These are phyloP conservation scores for Candida piceae DNA, from an alignment of 805 yeast genomes.

Conservation along the genomic window DNA sequence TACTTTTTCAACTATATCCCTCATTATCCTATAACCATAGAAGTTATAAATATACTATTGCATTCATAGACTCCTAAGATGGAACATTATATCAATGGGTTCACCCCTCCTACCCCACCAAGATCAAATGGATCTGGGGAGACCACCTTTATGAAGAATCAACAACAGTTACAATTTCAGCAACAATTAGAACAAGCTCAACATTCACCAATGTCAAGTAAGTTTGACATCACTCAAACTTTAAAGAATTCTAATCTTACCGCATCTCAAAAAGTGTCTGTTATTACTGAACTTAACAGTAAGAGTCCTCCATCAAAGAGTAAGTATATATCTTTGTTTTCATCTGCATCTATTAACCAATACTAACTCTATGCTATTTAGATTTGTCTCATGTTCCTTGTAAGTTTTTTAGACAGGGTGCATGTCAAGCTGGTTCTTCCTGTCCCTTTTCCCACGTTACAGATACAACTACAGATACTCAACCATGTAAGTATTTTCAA, in stretches of 20 bases:
- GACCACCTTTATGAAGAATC: background rate
- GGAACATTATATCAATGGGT: conserved; percentile 4
- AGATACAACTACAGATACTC: conserved; percentile 47
- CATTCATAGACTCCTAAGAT: too few species aligned
- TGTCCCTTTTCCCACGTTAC: conserved; percentile 88
- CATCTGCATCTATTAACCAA: background rate
- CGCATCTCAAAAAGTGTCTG: conserved; percentile 18
- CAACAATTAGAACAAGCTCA: background rate
- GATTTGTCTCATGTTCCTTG: conserved; percentile 94
- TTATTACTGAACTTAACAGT: conserved; percentile 17
- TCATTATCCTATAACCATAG: too few species aligned
- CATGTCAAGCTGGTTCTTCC: conserved; percentile 88
- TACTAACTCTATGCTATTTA: conserved; percentile 16
- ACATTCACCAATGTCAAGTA: background rate
- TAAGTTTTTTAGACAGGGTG: conserved; percentile 86
- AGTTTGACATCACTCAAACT: conserved; percentile 13
- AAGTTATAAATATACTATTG: too few species aligned
- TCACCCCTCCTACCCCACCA: background rate
- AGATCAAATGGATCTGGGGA: background rate
- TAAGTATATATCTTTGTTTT: conserved; percentile 6
- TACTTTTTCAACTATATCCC: too few species aligned
- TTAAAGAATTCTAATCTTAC: conserved; percentile 16
- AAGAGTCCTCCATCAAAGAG: conserved; percentile 23
- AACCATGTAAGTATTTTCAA: conserved; percentile 88
- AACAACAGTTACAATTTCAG: conserved; percentile 1